Conservation (phyloP, 306 rosid species). For the Rosa chinensis region DNA sequence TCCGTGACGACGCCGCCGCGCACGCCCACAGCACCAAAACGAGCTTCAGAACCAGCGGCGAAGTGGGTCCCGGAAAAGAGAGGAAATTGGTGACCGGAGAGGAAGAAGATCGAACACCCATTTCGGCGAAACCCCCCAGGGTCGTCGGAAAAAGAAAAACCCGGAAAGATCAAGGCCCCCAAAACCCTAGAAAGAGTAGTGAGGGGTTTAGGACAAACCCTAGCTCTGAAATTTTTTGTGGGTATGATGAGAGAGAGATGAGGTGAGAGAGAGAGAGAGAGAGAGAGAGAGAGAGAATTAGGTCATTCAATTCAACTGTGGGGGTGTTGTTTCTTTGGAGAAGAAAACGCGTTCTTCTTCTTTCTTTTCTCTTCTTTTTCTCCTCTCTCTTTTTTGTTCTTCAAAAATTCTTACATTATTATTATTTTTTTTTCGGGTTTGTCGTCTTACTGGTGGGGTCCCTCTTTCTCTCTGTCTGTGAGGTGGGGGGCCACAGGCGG, state of each 20-base stretch:
- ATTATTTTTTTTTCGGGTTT: background rate
- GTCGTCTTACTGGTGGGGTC: constrained; percentile 26
- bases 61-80: constrained; percentile 22
- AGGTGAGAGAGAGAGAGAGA: background rate
- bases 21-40: constrained; percentile 23
- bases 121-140: constrained; percentile 41
- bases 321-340: constrained; percentile 22
- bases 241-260: constrained; percentile 6
- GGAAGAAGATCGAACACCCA: constrained; percentile 52
- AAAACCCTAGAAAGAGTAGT: constrained; percentile 31
- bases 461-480: no score
- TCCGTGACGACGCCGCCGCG: background rate
- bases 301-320: constrained; percentile 45
- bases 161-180: constrained; percentile 13
- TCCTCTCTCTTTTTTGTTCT: background rate
- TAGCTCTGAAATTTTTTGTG: constrained; percentile 48
- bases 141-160: constrained; percentile 15
- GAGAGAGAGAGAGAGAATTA: background rate
- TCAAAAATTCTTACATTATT: background rate
- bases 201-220: constrained; percentile 56
- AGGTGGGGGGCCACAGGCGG: constrained; percentile 40
- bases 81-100: constrained; percentile 47
- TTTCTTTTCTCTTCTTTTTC: background rate
- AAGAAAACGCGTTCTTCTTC: constrained; percentile 65
- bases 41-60: constrained; percentile 27